phyloP scores from a whole-genome alignment of 176 grass and related monocot genomes.

The Coix lacrymajobi region DNA sequence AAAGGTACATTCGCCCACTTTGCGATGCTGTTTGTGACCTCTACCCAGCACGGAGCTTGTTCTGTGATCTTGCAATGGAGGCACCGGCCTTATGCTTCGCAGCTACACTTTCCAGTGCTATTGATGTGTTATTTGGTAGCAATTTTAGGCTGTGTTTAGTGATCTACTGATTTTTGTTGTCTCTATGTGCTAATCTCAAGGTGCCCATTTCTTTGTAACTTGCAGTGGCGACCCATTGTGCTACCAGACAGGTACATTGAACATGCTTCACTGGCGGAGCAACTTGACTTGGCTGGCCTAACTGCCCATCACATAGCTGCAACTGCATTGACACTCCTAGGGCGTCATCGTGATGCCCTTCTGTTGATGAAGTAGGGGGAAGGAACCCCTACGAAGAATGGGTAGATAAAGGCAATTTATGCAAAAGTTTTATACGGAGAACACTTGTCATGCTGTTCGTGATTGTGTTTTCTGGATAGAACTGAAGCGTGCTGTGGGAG shows the following conservation, averaged over 20 bases:
- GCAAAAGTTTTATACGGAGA: background rate
- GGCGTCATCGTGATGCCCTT: slow-evolving; percentile 64
- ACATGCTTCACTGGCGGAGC: slow-evolving; percentile 45
- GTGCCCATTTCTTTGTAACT: background rate
- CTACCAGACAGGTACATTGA: slow-evolving; percentile 68
- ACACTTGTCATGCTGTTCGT: background rate
- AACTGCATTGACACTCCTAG: slow-evolving; percentile 56
- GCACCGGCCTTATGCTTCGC: background rate
- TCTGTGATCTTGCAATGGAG: background rate
- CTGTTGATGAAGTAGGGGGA: slow-evolving; percentile 44
- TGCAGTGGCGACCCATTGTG: slow-evolving; percentile 72
- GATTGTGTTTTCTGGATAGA: background rate
- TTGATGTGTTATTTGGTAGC: background rate
- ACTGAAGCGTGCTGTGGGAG: background rate
- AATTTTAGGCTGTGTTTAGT: background rate
- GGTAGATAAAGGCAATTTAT: background rate
- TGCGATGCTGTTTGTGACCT: background rate
- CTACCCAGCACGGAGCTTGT: background rate
- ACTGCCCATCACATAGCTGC: slow-evolving; percentile 74
- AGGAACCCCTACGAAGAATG: background rate
- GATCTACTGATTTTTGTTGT: background rate
- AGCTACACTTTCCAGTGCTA: background rate
- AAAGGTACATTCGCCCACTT: slow-evolving; percentile 27
- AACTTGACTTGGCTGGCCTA: slow-evolving; percentile 63
- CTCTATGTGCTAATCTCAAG: background rate